Evolutionary conservation across 1,284 basidiomycete genomes (phyloP).

Genomic region (Trichosporon sp.): DNA sequence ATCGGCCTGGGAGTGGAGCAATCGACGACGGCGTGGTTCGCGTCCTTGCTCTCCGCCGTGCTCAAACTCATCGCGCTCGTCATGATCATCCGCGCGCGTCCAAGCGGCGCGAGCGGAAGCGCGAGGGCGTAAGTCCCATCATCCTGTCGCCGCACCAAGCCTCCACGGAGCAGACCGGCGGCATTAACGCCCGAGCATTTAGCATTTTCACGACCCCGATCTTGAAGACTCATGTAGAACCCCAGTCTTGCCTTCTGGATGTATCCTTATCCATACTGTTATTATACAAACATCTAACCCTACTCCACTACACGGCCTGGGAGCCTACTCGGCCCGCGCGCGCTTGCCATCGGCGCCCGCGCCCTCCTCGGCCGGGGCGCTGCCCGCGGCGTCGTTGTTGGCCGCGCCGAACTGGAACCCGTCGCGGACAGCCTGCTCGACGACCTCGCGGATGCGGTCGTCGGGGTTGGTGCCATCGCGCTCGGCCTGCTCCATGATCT

Average conservation of each 20-base stretch:
- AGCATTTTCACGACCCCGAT: not conserved
- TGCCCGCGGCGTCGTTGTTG: not conserved
- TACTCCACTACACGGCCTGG: too few species aligned
- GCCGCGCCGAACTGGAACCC: slow-evolving; percentile 33
- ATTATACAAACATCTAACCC: slow-evolving; percentile 7
- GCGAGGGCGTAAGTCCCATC: not conserved
- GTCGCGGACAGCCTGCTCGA: slow-evolving; percentile 38
- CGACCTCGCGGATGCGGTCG: slow-evolving; percentile 40
- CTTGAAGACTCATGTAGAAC: not conserved
- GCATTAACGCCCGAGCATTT: not conserved
- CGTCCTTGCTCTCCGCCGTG: slow-evolving; percentile 6
- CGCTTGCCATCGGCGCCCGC: slow-evolving; percentile 19
- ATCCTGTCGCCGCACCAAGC: not conserved
- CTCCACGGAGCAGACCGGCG: not conserved
- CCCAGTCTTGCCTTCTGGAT: not conserved
- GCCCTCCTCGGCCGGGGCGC: not conserved
- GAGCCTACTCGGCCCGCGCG: slow-evolving; percentile 11
- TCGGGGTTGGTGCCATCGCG: slow-evolving; percentile 43
- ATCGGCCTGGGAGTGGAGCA: slow-evolving; percentile 19
- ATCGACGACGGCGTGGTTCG: slow-evolving; percentile 7
- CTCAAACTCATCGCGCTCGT: slow-evolving; percentile 13
- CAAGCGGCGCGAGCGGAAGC: not conserved
- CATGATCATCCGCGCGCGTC: slow-evolving; percentile 1
- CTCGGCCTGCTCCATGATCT: slow-evolving; percentile 51
- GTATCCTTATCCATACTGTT: not conserved